A percentile compares a stretch with the other conserved stretches of the same genome.
Conservation (phyloP, 768 basidiomycete species). For the Melanogaster broomeanus region DNA sequence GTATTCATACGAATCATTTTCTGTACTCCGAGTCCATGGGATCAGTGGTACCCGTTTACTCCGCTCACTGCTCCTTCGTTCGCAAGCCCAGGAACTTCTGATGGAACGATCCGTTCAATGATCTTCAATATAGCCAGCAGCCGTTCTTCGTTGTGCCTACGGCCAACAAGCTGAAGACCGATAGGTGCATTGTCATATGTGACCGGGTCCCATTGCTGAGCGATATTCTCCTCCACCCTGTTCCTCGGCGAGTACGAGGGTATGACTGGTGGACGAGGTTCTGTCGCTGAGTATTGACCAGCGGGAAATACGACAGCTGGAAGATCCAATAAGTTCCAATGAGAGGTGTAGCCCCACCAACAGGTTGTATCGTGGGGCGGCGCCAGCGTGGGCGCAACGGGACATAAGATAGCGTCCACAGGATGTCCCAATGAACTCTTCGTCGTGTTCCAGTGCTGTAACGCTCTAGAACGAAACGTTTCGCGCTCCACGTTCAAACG, state of each 20-base stretch:
- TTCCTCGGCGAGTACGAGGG: constrained; percentile 34
- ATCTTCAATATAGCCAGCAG: constrained; percentile 44
- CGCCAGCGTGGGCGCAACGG: constrained; percentile 48
- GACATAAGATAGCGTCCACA: constrained; percentile 50
- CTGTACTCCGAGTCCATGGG: neutral
- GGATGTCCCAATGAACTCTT: constrained; percentile 38
- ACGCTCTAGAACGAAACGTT: constrained; percentile 38
- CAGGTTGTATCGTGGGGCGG: constrained; percentile 48
- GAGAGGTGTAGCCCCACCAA: constrained; percentile 53
- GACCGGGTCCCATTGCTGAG: constrained; percentile 41
- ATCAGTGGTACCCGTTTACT: constrained; percentile 11
- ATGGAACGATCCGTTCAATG: constrained; percentile 34
- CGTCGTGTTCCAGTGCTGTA: constrained; percentile 48
- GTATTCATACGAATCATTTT: constrained; percentile 2
- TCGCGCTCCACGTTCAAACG: constrained; percentile 46
- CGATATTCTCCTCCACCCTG: constrained; percentile 36
- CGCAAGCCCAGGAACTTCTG: constrained; percentile 12
- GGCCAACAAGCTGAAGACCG: constrained; percentile 50
- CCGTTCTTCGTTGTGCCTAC: constrained; percentile 51
- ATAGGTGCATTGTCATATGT: constrained; percentile 47
- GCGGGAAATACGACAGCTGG: constrained; percentile 50
- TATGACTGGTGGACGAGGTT: constrained; percentile 5
- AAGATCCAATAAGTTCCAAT: constrained; percentile 56
- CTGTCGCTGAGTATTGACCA: constrained; percentile 35
- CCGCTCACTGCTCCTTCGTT: constrained; percentile 4